Base-by-base conservation (phyloP, 345 rosid genomes). In the Brassica incana region DNA sequence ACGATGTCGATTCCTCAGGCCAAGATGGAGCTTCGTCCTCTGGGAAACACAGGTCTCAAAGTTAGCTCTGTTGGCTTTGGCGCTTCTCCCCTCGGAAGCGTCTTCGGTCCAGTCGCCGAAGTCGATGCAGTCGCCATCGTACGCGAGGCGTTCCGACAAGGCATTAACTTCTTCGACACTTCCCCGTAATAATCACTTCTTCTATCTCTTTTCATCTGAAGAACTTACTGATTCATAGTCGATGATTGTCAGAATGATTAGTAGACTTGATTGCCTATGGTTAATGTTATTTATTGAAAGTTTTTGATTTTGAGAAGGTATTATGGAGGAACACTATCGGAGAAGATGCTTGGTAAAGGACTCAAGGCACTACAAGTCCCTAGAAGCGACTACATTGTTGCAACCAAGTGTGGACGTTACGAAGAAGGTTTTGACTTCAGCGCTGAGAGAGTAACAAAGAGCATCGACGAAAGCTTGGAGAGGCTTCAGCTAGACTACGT, bases 161-260 rank as follows among this genome's bases (percentile, higher is more conserved):
- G 97, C 76, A 93, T 93, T 82, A 95, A 95, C 85, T 95, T 95
- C 90, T 95, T 93, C 83, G 97, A 95, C 81, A 95, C 99, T 80
- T 95, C 97, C 12, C 99, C 99, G 99, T 95, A 36, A 23, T 23
- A 88, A 23, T 38, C 77, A 38, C 78, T 71, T 68, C 18, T 30
- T 72, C 60, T 38, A 2, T n/a, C 7, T 59, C 66, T 75, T 35
- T 73, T 9, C 8, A 0, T 54, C 58, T 8, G 3, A 6, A 6
- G 5, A 52, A 52, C 40, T 76, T 40, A 5, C 38, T 11, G 30
- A 50, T 71, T 64, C 69, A 15, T 2, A 64, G 15, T 23, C n/a
- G 52, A 43, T 61, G 6, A 35, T 69, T 12, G 4, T 48, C 74
- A 30, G 6, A 25, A 38, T 52, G 25, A 52, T 52, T 40, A 16